phyloP scores from a whole-genome alignment of 1,284 basidiomycete genomes.

The Farysia itapuensis region DNA sequence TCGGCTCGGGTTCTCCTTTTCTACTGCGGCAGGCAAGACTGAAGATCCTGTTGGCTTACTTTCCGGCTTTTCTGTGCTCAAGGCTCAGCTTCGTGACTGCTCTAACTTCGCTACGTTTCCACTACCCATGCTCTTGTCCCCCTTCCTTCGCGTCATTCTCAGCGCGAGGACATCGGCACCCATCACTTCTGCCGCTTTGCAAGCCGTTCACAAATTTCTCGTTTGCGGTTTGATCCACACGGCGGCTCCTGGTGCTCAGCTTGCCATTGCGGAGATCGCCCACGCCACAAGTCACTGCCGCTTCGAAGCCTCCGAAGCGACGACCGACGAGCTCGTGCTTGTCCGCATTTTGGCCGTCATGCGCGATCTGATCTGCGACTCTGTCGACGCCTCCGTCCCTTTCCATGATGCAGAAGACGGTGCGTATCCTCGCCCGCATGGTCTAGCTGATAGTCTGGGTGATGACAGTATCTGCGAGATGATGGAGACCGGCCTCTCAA shows the following conservation, averaged over 20 bases:
- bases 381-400: slow-evolving; percentile 4
- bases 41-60: slow-evolving; percentile 66
- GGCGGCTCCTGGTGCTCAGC: slow-evolving; percentile 48
- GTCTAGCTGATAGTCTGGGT: slow-evolving; percentile 60
- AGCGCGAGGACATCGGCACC: slow-evolving; percentile 90
- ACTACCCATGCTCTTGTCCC: slow-evolving; percentile 39
- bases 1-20: not conserved
- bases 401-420: not conserved
- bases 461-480: slow-evolving; percentile 97
- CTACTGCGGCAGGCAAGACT: slow-evolving; percentile 2
- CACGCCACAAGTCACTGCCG: slow-evolving; percentile 91
- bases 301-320: slow-evolving; percentile 91
- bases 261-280: slow-evolving; percentile 80
- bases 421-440: slow-evolving; percentile 1
- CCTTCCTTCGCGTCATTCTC: slow-evolving; percentile 86
- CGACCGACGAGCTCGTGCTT: slow-evolving; percentile 83
- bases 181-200: slow-evolving; percentile 85
- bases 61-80: slow-evolving; percentile 83
- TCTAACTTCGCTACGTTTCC: slow-evolving; percentile 36
- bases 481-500: slow-evolving; percentile 94
- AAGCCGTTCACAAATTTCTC: slow-evolving; percentile 84
- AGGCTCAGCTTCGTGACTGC: slow-evolving; percentile 66
- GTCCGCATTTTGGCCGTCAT: slow-evolving; percentile 89
- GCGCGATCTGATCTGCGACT: slow-evolving; percentile 73
- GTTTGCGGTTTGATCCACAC: slow-evolving; percentile 72